Percentiles rank a stretch among this genome's conserved stretches.
Conservation (phyloP, 2,329 filamentous ascomycete species). For the Bipolaris cookei region DNA sequence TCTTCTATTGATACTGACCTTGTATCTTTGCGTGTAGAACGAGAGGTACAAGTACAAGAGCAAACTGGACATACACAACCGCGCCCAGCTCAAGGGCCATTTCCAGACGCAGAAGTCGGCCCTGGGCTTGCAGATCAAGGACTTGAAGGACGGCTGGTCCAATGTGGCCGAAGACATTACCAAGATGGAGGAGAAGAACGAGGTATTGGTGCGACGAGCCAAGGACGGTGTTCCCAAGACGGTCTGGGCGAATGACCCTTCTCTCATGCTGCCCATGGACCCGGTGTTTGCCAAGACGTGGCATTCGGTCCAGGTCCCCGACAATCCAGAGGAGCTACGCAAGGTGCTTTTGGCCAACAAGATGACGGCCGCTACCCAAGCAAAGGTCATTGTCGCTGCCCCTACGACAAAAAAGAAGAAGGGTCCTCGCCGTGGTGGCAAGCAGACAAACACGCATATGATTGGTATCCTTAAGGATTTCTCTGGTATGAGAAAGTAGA, state of each 20-base stretch:
- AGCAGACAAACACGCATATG: conserved; percentile 90
- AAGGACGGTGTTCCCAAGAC: conserved; percentile 87
- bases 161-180: conserved; percentile 80
- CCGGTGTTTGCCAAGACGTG: conserved; percentile 83
- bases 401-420: conserved; percentile 75
- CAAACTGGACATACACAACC: conserved; percentile 79
- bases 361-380: conserved; percentile 83
- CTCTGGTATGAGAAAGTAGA: conserved; percentile 53
- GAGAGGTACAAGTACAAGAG: conserved; percentile 86
- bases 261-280: conserved; percentile 76
- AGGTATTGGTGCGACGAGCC: conserved; percentile 83
- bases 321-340: conserved; percentile 73
- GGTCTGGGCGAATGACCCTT: conserved; percentile 84
- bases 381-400: conserved; percentile 65
- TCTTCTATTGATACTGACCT: neutral
- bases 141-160: conserved; percentile 95
- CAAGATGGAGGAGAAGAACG: conserved; percentile 76
- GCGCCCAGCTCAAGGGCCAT: conserved; percentile 77
- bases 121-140: conserved; percentile 80
- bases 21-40: conserved; percentile 36
- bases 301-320: conserved; percentile 79
- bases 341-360: conserved; percentile 77
- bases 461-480: conserved; percentile 79
- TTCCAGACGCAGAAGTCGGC: conserved; percentile 83
- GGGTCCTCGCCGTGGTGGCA: conserved; percentile 74